Conservation (phyloP, 108 stramenopile genomes). For the Hondaea fermentalgiana region DNA sequence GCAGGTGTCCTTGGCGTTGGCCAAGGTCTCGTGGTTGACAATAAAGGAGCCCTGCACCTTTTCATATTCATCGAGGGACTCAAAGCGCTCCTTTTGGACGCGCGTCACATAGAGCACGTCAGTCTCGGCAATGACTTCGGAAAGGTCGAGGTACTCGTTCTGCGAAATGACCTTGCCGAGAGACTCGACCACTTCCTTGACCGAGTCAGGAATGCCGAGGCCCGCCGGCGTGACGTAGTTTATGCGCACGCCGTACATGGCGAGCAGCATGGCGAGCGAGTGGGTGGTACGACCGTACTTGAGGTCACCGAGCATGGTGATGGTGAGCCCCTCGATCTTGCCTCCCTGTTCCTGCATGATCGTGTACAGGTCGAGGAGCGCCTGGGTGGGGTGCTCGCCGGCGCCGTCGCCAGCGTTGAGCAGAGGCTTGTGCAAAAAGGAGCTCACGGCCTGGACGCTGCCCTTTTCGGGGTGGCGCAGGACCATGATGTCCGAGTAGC, state of each 20-base stretch:
- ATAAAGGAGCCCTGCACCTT: constrained; percentile 71
- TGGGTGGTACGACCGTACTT: constrained; percentile 95
- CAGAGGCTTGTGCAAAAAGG: constrained; percentile 54
- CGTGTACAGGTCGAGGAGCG: constrained; percentile 89
- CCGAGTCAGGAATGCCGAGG: constrained; percentile 70
- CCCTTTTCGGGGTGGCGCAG: constrained; percentile 76
- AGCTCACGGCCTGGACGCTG: constrained; percentile 36
- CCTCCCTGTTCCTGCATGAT: constrained; percentile 60
- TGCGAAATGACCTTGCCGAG: constrained; percentile 45
- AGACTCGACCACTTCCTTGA: constrained; percentile 59
- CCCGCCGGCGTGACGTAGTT: constrained; percentile 71
- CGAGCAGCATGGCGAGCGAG: constrained; percentile 75
- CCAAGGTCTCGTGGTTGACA: constrained; percentile 66
- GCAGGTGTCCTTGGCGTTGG: constrained; percentile 49
- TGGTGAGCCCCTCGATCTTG: neutral
- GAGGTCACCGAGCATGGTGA: constrained; percentile 61
- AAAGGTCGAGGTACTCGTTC: constrained; percentile 46
- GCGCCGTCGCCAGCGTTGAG: constrained; percentile 94
- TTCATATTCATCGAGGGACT: constrained; percentile 63
- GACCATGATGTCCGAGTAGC: constrained; percentile 79
- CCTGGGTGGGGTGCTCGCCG: constrained; percentile 97
- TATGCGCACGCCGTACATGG: constrained; percentile 55
- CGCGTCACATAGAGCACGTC: constrained; percentile 91
- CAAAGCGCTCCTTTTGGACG: constrained; percentile 90
- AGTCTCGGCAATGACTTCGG: constrained; percentile 55